Conservation (phyloP, 2,329 filamentous ascomycete genomes). For the Cladosporium phlei region DNA sequence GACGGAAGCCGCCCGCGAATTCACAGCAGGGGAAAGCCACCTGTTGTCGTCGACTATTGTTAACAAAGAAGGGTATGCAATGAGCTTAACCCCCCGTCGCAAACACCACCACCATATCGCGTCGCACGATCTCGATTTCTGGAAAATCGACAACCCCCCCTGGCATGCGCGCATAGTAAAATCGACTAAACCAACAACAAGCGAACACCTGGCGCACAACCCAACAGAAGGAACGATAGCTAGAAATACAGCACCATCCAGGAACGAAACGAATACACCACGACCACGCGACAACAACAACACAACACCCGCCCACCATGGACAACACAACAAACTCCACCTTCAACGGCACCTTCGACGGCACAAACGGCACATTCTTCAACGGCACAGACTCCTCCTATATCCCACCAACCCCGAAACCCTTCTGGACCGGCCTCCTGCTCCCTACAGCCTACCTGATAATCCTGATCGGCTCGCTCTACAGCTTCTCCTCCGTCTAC, state of each 20-base stretch:
- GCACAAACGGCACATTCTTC: constrained; percentile 25
- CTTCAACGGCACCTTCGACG: constrained; percentile 21
- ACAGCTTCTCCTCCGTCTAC: constrained; percentile 89
- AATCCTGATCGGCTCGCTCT: constrained; percentile 80
- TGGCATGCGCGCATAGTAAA: constrained; percentile 8
- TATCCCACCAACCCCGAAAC: constrained; percentile 20
- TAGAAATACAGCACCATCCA: neutral
- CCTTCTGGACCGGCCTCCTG: constrained; percentile 70
- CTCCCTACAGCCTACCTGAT: constrained; percentile 86
- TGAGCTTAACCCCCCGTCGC: no score
- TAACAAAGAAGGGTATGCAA: neutral
- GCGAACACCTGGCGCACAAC: neutral
- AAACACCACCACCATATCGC: neutral
- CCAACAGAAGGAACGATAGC: no score
- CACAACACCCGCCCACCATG: constrained; percentile 21
- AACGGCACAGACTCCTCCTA: constrained; percentile 23
- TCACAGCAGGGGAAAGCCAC: neutral
- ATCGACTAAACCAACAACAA: no score
- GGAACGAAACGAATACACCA: neutral
- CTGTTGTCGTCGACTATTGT: neutral
- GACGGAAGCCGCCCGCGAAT: neutral
- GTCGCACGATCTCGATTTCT: neutral
- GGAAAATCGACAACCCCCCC: neutral
- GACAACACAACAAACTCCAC: constrained; percentile 21
- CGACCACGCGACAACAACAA: constrained; percentile 1